phyloP scores from a whole-genome alignment of 192 early-diverging fungal species.

The Linnemannia schmuckeri region DNA sequence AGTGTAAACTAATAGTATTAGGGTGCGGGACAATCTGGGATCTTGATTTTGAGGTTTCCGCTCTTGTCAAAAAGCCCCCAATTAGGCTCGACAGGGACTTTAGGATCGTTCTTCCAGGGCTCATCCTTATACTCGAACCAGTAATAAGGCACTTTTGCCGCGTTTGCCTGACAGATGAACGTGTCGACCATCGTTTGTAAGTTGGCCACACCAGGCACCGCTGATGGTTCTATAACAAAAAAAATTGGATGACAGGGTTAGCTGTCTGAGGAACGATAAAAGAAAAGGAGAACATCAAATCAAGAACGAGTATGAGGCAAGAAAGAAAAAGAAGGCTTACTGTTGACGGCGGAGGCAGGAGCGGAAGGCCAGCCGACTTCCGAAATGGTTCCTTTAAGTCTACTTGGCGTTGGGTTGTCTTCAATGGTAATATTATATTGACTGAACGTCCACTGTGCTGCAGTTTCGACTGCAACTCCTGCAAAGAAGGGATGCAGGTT shows the following conservation, averaged over 20 bases:
- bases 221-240: neutral
- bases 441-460: constrained; percentile 65
- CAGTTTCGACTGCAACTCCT: constrained; percentile 59
- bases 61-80: constrained; percentile 59
- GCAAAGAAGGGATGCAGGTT: constrained; percentile 79
- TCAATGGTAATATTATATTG: constrained; percentile 60
- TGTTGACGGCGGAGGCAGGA: constrained; percentile 18
- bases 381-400: constrained; percentile 68
- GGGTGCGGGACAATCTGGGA: constrained; percentile 45
- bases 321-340: neutral
- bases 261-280: neutral
- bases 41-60: constrained; percentile 50
- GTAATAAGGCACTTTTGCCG: constrained; percentile 46
- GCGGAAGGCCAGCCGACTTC: constrained; percentile 79
- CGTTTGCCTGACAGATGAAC: constrained; percentile 55
- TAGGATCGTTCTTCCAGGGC: constrained; percentile 57
- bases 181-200: constrained; percentile 47
- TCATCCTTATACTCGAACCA: constrained; percentile 62
- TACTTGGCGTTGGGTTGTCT: constrained; percentile 52
- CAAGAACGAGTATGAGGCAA: neutral
- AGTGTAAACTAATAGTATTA: constrained; percentile 2
- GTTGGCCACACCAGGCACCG: constrained; percentile 52
- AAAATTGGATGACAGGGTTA: neutral
- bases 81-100: constrained; percentile 35
- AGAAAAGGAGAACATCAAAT: neutral